These are phyloP conservation scores for Boletales sp. DNA, from an alignment of 768 basidiomycete species.

Conservation along the genomic window DNA sequence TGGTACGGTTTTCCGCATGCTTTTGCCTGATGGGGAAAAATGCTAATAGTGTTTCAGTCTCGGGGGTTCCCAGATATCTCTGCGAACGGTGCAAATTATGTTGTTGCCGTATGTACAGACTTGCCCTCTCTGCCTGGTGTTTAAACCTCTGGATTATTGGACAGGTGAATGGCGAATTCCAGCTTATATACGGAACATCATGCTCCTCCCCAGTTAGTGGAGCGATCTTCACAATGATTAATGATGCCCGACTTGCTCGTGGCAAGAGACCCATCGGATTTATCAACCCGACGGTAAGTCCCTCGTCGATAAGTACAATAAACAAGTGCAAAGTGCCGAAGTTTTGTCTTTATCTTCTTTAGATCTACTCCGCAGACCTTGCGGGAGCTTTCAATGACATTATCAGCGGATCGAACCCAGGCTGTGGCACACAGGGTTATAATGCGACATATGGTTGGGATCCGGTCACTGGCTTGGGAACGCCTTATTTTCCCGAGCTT, in stretches of 20 bases:
- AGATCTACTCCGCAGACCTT: constrained; percentile 47
- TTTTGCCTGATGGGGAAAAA: not conserved
- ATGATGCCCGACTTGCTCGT: constrained; percentile 33
- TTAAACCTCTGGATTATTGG: not conserved
- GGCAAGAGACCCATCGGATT: constrained; percentile 36
- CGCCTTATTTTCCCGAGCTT: constrained; percentile 39
- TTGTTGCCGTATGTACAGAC: constrained; percentile 17
- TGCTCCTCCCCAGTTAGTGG: constrained; percentile 31
- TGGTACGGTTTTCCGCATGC: constrained; percentile 5
- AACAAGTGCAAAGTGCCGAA: not conserved
- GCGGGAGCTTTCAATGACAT: constrained; percentile 46
- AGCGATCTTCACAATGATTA: constrained; percentile 36
- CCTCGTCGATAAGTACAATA: not conserved
- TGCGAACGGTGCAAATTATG: constrained; percentile 34
- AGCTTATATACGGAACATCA: constrained; percentile 29
- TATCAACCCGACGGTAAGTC: constrained; percentile 40
- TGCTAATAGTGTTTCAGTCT: constrained; percentile 24
- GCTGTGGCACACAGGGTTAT: constrained; percentile 42
- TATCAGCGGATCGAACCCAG: constrained; percentile 40
- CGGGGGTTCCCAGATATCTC: constrained; percentile 37
- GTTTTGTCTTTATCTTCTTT: not conserved
- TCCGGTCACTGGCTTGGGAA: constrained; percentile 46
- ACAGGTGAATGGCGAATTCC: constrained; percentile 24
- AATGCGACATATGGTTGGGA: constrained; percentile 36
- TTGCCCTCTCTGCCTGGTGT: not conserved